Evolutionary conservation across 2,329 filamentous ascomycete genomes (phyloP).

Genomic region (Cladosporium velox): DNA sequence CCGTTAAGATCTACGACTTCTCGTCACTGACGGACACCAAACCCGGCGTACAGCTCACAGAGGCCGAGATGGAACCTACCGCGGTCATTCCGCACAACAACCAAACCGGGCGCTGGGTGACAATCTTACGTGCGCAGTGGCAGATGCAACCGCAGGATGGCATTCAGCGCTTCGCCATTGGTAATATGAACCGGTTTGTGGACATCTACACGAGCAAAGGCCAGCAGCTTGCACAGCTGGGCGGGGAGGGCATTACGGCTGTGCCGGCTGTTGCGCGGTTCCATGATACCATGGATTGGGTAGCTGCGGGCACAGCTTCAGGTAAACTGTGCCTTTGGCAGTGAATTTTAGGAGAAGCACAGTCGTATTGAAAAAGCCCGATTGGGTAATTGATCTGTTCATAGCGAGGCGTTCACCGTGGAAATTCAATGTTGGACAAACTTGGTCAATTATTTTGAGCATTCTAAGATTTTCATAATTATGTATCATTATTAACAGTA

Average conservation of each 20-base stretch:
- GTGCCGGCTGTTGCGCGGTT: conserved; percentile 92
- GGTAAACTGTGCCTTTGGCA: conserved; percentile 88
- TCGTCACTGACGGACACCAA: conserved; percentile 66
- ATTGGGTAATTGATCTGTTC: neutral
- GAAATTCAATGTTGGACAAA: neutral
- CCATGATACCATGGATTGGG: conserved; percentile 85
- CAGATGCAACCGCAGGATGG: conserved; percentile 75
- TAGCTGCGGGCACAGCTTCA: conserved; percentile 86
- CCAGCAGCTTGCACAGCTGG: conserved; percentile 83
- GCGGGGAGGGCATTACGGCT: conserved; percentile 86
- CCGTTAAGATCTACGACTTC: conserved; percentile 88
- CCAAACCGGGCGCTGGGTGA: conserved; percentile 93
- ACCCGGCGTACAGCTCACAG: conserved; percentile 70
- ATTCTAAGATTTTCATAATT: neutral
- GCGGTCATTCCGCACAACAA: conserved; percentile 82
- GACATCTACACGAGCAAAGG: conserved; percentile 84
- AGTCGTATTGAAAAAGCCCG: neutral
- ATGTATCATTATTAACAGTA: neutral
- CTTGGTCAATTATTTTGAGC: neutral
- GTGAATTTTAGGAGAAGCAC: neutral
- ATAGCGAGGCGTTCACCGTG: neutral
- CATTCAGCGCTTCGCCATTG: conserved; percentile 85
- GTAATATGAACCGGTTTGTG: conserved; percentile 89
- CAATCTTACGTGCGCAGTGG: conserved; percentile 86
- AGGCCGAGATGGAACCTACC: conserved; percentile 67